These are phyloP conservation scores for Aspergillus niger DNA, from an alignment of 2,329 filamentous ascomycete species.

Conservation along the genomic window DNA sequence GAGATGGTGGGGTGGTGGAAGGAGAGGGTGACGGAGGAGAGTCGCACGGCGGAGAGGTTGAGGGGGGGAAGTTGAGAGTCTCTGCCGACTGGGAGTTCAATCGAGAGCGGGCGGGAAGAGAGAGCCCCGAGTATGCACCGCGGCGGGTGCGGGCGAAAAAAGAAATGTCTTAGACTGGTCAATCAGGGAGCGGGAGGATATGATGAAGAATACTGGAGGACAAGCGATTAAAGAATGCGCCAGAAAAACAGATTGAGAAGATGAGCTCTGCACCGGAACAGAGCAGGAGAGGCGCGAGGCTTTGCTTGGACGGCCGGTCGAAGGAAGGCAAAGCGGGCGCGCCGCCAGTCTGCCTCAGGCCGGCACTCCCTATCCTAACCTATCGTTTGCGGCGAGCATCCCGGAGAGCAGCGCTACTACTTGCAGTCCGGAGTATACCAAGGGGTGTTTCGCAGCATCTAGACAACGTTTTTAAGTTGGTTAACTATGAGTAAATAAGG, in stretches of 20 bases:
- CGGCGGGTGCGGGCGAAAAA: conserved; percentile 16
- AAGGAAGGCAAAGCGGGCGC: neutral
- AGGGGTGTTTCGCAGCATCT: too few relatives aligned
- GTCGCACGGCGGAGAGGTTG: conserved; percentile 29
- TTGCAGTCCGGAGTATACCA: neutral
- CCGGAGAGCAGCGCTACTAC: conserved; percentile 1
- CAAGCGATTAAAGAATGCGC: conserved; percentile 6
- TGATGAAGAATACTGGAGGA: neutral
- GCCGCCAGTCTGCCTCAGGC: conserved; percentile 17
- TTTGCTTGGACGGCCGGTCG: neutral
- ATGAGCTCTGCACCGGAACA: conserved; percentile 11
- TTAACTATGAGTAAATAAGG: too few relatives aligned
- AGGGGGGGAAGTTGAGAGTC: conserved; percentile 24
- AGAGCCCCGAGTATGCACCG: conserved; percentile 22
- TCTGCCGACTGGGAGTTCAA: conserved; percentile 20
- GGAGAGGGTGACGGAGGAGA: conserved; percentile 25
- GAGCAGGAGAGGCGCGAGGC: conserved; percentile 19
- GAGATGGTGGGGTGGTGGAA: conserved; percentile 22
- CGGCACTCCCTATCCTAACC: neutral
- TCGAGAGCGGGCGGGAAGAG: conserved; percentile 23
- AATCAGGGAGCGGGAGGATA: neutral
- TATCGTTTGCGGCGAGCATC: conserved; percentile 24
- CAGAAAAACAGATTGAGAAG: conserved; percentile 12
- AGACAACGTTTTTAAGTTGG: too few relatives aligned
- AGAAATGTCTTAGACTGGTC: conserved; percentile 1